Conservation (phyloP, 2,329 filamentous ascomycete genomes). For the Aspergillus alliaceus region DNA sequence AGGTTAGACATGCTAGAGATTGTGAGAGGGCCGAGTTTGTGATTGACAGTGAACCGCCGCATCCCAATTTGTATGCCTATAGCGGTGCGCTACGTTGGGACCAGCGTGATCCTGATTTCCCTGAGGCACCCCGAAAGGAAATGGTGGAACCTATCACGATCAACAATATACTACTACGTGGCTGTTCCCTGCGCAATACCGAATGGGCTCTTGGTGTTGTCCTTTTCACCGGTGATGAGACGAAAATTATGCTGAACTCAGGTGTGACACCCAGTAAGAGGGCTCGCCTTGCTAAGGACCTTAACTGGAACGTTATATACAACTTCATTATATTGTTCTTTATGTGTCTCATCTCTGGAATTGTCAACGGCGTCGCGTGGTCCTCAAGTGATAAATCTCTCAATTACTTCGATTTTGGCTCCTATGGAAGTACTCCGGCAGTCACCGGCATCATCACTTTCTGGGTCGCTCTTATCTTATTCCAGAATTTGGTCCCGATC, state of each 20-base stretch:
- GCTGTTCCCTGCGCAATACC: conserved; percentile 90
- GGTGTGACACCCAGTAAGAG: conserved; percentile 94
- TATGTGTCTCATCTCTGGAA: conserved; percentile 84
- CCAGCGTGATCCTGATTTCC: conserved; percentile 66
- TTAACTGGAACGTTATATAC: conserved; percentile 97
- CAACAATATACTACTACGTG: conserved; percentile 91
- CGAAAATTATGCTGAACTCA: conserved; percentile 99
- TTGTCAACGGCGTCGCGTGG: conserved; percentile 85
- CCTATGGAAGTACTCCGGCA: conserved; percentile 70
- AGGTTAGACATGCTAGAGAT: conserved; percentile 83
- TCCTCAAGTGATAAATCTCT: conserved; percentile 70
- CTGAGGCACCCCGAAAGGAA: conserved; percentile 63
- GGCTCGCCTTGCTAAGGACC: conserved; percentile 82
- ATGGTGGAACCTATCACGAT: conserved; percentile 94
- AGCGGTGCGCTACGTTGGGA: conserved; percentile 86
- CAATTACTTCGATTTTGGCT: conserved; percentile 80
- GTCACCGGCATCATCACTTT: conserved; percentile 95
- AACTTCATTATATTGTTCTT: conserved; percentile 87
- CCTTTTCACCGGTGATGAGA: conserved; percentile 91
- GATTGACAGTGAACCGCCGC: conserved; percentile 86
- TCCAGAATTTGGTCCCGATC: conserved; percentile 98
- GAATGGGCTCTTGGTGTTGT: conserved; percentile 94
- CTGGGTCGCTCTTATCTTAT: conserved; percentile 90
- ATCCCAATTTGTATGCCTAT: conserved; percentile 94
- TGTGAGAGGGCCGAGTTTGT: conserved; percentile 86